Evolutionary conservation across 2,329 filamentous ascomycete genomes (phyloP), one percentile per base, ranked within the genome.

Genomic region (Trichoderma guizhouense): DNA sequence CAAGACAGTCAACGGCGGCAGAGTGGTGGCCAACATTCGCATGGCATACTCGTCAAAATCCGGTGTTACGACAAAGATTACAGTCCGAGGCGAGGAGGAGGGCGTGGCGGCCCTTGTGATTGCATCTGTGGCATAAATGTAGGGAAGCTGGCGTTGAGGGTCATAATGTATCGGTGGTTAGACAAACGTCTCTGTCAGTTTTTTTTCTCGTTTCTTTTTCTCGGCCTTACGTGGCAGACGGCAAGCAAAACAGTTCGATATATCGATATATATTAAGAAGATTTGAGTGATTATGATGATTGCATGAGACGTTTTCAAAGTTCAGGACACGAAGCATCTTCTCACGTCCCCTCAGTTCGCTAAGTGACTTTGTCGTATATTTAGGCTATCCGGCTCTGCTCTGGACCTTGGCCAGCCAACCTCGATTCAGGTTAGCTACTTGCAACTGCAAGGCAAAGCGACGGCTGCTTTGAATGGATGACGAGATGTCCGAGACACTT

Each of bases 61-160:
- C 64, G 96, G 96, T 67, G 94, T 98, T 30, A 98, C 96, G 72
- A 97, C 95, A 79, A 98, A 98, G 89, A 94, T 99, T 77, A 93
- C 92, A 67, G 93, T 95, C 73, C 89, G 96, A 79, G 93, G 92
- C 81, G 96, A 99, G 82, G 96, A 99, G 83, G 93, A 96, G 80
- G 93, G 93, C 71, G 90, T 99, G 79, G 94, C 96, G 73, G 88
- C 90, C 73, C 86, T 97, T 81, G 90, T 98, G 73, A 88, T 98
- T 80, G 93, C 90, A 76, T 94, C 93, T 77, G 91, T 98, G 80
- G 91, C 93, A 81, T 97, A 89, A 87, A 76, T 75, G 73, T 71
- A 74, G 75, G 76, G 73, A 78, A 75, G 78, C 74, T 70, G 80
- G 80, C 79, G 79, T 80, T 81, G 78, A 76, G 76, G 79, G 76